Conservation (phyloP, 2,329 filamentous ascomycete genomes). For the Nigrospora oryzae region DNA sequence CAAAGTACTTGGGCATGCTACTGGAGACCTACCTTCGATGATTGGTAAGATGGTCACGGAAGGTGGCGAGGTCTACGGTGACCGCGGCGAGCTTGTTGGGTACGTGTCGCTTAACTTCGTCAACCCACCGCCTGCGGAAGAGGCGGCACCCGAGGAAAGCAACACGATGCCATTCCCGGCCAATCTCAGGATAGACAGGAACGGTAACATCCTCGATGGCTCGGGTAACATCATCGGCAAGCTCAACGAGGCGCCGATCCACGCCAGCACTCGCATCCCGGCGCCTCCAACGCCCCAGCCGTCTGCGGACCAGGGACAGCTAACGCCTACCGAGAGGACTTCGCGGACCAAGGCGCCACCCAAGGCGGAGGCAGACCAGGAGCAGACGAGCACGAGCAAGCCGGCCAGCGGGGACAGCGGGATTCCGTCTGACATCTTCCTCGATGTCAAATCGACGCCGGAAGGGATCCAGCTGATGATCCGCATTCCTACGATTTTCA, state of each 20-base stretch:
- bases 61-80: conserved; percentile 37
- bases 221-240: conserved; percentile 36
- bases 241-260: conserved; percentile 36
- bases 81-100: conserved; percentile 31
- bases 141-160: conserved; percentile 9
- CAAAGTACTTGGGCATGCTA: conserved; percentile 41
- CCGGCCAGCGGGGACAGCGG: conserved; percentile 20
- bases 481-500: conserved; percentile 48
- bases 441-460: conserved; percentile 49
- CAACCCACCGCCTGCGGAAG: conserved; percentile 11
- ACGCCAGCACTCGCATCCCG: conserved; percentile 22
- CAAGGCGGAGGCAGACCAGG: conserved; percentile 18
- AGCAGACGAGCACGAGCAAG: conserved; percentile 30
- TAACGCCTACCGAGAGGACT: too few species aligned
- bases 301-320: too few species aligned
- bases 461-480: conserved; percentile 50
- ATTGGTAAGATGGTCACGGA: conserved; percentile 37
- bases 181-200: conserved; percentile 31
- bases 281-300: too few species aligned
- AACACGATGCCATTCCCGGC: conserved; percentile 10
- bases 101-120: conserved; percentile 34
- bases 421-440: conserved; percentile 43
- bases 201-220: conserved; percentile 36
- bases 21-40: conserved; percentile 47
- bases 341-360: conserved; percentile 3